Conservation (phyloP, 2,329 filamentous ascomycete species). For the Colletotrichum tropicale region DNA sequence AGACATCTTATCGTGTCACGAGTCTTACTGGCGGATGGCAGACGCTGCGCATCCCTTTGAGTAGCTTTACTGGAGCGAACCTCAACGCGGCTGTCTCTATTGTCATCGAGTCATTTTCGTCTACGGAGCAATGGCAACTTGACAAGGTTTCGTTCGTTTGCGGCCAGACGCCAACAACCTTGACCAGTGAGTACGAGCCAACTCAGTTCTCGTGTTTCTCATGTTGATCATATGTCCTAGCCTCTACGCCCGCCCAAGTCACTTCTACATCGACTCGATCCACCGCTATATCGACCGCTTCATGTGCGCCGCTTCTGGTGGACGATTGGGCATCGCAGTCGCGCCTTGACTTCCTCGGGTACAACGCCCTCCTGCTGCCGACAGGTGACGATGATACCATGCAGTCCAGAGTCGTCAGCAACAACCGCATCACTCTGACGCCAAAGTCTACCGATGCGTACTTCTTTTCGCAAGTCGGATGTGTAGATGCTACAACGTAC, state of each 20-base stretch:
- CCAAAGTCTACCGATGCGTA: constrained; percentile 55
- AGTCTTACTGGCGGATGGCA: constrained; percentile 54
- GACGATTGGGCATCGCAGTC: constrained; percentile 69
- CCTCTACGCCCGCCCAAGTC: neutral
- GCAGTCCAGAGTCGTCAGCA: constrained; percentile 56
- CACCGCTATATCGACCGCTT: neutral
- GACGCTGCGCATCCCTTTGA: constrained; percentile 54
- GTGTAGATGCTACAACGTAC: constrained; percentile 55
- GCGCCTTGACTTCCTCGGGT: constrained; percentile 63
- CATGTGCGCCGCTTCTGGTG: constrained; percentile 50
- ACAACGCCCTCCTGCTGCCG: constrained; percentile 61
- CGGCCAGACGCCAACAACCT: constrained; percentile 17
- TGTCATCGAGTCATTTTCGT: constrained; percentile 43
- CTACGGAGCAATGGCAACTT: constrained; percentile 43
- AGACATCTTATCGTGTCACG: constrained; percentile 46
- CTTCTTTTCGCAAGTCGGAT: constrained; percentile 63
- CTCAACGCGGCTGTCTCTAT: constrained; percentile 50
- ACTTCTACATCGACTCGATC: neutral
- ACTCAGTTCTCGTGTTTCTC: neutral
- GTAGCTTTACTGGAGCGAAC: constrained; percentile 53
- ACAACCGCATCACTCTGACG: constrained; percentile 56
- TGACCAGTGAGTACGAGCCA: constrained; percentile 16
- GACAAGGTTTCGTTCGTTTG: constrained; percentile 53
- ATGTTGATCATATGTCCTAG: constrained; percentile 1
- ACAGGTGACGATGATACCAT: constrained; percentile 63